A percentile compares a stretch with the other conserved stretches of the same genome.
Evolutionary conservation across 2,329 filamentous ascomycete species (phyloP).

Genomic region (Hypoxylon sp.): DNA sequence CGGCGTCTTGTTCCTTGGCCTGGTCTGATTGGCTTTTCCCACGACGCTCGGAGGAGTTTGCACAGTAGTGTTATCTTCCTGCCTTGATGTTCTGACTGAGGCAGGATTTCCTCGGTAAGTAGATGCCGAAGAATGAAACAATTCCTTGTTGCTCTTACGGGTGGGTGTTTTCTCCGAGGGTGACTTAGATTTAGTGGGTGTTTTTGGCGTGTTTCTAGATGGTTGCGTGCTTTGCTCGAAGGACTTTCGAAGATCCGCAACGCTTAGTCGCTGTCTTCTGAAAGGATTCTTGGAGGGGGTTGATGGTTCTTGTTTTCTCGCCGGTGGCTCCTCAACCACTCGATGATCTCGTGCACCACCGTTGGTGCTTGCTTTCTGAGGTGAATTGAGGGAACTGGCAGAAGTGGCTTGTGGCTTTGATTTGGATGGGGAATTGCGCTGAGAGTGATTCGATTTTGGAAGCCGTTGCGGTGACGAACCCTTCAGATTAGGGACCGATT

Average conservation of each 20-base stretch:
- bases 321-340: neutral
- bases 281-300: conserved; percentile 10
- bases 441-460: conserved; percentile 27
- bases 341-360: conserved; percentile 3
- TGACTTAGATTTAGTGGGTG: conserved; percentile 8
- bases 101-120: conserved; percentile 6
- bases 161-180: conserved; percentile 4
- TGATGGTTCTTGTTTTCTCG: neutral
- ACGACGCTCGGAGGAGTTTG: neutral
- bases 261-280: conserved; percentile 49
- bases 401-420: conserved; percentile 24
- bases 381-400: conserved; percentile 5
- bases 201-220: neutral
- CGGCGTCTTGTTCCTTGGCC: conserved; percentile 15
- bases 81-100: conserved; percentile 1
- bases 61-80: conserved; percentile 4
- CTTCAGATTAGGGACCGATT: neutral
- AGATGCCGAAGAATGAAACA: conserved; percentile 6
- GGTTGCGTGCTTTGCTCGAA: conserved; percentile 51
- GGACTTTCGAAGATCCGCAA: conserved; percentile 55
- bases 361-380: conserved; percentile 3
- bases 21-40: neutral
- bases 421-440: conserved; percentile 31
- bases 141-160: conserved; percentile 16
- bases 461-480: conserved; percentile 28